Conservation (phyloP, 768 basidiomycete genomes). For the Dioszegia hungarica region DNA sequence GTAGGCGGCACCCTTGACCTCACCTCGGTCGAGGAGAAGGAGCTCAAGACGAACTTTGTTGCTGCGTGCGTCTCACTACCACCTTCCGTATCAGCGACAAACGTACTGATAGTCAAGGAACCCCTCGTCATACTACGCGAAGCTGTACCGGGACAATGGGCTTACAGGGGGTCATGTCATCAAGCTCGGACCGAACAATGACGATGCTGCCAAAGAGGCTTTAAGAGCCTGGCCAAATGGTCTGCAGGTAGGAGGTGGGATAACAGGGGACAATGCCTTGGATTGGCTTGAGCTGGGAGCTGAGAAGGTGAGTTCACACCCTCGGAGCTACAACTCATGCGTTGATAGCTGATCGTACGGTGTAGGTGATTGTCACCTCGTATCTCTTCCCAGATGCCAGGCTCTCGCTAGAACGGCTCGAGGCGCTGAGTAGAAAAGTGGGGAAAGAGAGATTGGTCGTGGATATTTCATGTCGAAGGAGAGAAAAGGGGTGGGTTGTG, state of each 20-base stretch:
- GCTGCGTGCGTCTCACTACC: slow-evolving; percentile 61
- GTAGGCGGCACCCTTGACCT: slow-evolving; percentile 84
- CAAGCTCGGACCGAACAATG: slow-evolving; percentile 86
- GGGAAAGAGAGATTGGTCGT: slow-evolving; percentile 87
- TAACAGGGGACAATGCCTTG: slow-evolving; percentile 70
- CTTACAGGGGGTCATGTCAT: slow-evolving; percentile 91
- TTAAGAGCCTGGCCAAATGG: slow-evolving; percentile 81
- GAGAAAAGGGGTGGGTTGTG: slow-evolving; percentile 75
- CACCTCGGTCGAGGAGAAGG: neutral
- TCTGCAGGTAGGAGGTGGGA: slow-evolving; percentile 90
- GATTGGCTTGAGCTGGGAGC: slow-evolving; percentile 86
- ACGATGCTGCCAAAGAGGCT: slow-evolving; percentile 79
- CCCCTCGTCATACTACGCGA: slow-evolving; percentile 71
- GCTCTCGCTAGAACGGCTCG: slow-evolving; percentile 70
- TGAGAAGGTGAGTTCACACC: slow-evolving; percentile 61
- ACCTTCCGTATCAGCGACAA: too few species aligned
- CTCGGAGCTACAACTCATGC: neutral
- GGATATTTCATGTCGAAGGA: slow-evolving; percentile 75
- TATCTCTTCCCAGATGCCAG: slow-evolving; percentile 80
- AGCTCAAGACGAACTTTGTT: slow-evolving; percentile 69
- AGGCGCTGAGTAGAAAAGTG: slow-evolving; percentile 59
- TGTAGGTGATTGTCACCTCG: slow-evolving; percentile 93
- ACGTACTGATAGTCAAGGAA: slow-evolving; percentile 57
- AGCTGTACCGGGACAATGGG: slow-evolving; percentile 64
- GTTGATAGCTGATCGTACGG: neutral